Evolutionary conservation across 2,329 filamentous ascomycete species (phyloP).

Genomic region (Epichloe sylvatica): DNA sequence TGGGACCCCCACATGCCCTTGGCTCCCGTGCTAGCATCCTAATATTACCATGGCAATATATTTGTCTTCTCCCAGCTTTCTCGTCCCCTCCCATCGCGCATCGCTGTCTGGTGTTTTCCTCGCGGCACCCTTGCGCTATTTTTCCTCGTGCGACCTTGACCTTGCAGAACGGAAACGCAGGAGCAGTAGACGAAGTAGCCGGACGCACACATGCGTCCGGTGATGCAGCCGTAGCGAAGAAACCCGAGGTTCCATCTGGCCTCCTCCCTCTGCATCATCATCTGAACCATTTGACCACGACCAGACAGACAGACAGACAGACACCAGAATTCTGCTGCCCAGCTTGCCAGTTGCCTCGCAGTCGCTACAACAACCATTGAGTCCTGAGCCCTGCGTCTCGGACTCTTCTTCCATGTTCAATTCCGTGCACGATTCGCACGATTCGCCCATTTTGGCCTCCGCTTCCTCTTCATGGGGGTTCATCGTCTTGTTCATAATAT

Average conservation of each 20-base stretch:
- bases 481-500: neutral
- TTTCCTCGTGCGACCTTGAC: constrained; percentile 6
- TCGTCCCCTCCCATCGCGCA: neutral
- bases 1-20: neutral
- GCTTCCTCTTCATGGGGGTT: neutral
- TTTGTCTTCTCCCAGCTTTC: neutral
- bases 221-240: neutral
- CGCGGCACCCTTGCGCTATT: constrained; percentile 1
- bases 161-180: neutral
- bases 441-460: neutral
- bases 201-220: neutral
- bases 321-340: too few relatives aligned
- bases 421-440: neutral
- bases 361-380: neutral
- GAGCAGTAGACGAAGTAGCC: neutral
- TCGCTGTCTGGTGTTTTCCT: too few relatives aligned
- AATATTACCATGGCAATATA: too few relatives aligned
- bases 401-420: neutral
- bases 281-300: neutral
- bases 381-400: neutral
- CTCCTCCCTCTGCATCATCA: neutral
- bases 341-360: neutral
- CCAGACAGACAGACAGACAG: too few relatives aligned
- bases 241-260: too few relatives aligned
- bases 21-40: neutral